Percentiles rank a stretch among this genome's conserved stretches.
phyloP scores from a whole-genome alignment of 352 stramenopile species.

The Paralagenidium karlingii region DNA sequence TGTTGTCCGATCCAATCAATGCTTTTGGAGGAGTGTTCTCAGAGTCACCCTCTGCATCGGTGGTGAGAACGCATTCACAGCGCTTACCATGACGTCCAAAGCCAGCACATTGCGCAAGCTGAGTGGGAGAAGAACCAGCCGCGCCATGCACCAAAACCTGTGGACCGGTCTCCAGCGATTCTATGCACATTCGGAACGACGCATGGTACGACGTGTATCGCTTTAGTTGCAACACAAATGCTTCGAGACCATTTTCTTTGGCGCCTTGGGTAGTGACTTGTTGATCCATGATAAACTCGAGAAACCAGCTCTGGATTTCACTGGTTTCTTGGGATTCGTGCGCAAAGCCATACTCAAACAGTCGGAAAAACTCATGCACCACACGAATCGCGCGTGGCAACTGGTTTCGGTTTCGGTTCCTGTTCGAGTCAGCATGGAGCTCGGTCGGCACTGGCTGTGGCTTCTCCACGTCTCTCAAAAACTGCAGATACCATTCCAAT shows the following conservation, averaged over 20 bases:
- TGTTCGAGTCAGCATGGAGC: neutral
- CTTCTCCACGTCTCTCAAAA: slow-evolving; percentile 14
- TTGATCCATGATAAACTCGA: slow-evolving; percentile 27
- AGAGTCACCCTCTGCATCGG: no score
- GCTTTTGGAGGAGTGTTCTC: no score
- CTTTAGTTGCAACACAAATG: slow-evolving; percentile 49
- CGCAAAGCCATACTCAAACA: slow-evolving; percentile 44
- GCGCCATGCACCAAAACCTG: no score
- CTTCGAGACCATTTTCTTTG: slow-evolving; percentile 17
- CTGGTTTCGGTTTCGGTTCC: no score
- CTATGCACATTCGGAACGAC: slow-evolving; percentile 20
- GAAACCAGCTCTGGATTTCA: slow-evolving; percentile 40
- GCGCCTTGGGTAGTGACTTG: slow-evolving; percentile 19
- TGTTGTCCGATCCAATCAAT: no score
- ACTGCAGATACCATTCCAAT: slow-evolving; percentile 32
- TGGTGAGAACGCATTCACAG: no score
- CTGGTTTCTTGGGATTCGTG: slow-evolving; percentile 46
- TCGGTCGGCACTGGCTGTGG: slow-evolving; percentile 3
- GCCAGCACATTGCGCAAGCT: no score
- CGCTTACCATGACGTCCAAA: no score
- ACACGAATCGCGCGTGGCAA: slow-evolving; percentile 17
- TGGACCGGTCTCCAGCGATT: no score
- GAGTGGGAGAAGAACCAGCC: no score
- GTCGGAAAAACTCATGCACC: slow-evolving; percentile 28
- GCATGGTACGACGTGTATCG: slow-evolving; percentile 59